Percentiles rank a stretch among this genome's conserved stretches.
Evolutionary conservation across 805 yeast species (phyloP).

Genomic region (Tetrapisispora namnaoensis): DNA sequence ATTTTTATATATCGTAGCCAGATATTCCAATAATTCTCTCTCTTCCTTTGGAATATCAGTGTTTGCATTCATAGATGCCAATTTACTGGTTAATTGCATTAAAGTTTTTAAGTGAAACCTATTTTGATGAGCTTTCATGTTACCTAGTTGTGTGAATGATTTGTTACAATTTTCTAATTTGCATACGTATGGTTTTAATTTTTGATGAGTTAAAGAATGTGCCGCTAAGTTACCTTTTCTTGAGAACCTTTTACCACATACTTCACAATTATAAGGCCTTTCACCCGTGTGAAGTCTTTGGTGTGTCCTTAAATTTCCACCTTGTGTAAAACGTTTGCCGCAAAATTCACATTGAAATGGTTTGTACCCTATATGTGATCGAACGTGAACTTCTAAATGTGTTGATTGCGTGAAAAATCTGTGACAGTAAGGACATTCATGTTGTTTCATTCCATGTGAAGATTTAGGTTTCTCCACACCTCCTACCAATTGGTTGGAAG

Average conservation of each 20-base stretch:
- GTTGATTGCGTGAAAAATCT: conserved; percentile 83
- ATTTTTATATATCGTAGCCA: conserved; percentile 74
- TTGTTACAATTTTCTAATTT: conserved; percentile 73
- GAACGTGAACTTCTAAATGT: conserved; percentile 78
- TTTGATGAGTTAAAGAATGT: conserved; percentile 73
- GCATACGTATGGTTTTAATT: conserved; percentile 70
- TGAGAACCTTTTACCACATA: conserved; percentile 70
- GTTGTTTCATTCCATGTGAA: conserved; percentile 36
- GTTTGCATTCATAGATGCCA: conserved; percentile 53
- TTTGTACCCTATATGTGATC: conserved; percentile 79
- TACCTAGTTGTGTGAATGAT: conserved; percentile 84
- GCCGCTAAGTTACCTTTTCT: conserved; percentile 89
- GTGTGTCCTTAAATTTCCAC: conserved; percentile 84
- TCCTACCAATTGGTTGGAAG: conserved; percentile 59
- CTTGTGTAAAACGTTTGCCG: conserved; percentile 77
- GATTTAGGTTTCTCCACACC: conserved; percentile 61
- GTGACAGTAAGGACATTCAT: conserved; percentile 67
- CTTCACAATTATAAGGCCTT: conserved; percentile 73
- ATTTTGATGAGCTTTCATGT: conserved; percentile 89
- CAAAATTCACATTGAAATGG: conserved; percentile 76
- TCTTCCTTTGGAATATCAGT: conserved; percentile 50
- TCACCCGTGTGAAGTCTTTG: conserved; percentile 84
- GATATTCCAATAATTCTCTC: conserved; percentile 60
- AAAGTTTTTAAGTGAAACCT: conserved; percentile 71
- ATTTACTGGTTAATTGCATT: conserved; percentile 50